Percentiles rank a stretch among this genome's conserved stretches.
Conservation (phyloP, 495 filamentous ascomycete genomes). For the Neurospora hispaniola region DNA sequence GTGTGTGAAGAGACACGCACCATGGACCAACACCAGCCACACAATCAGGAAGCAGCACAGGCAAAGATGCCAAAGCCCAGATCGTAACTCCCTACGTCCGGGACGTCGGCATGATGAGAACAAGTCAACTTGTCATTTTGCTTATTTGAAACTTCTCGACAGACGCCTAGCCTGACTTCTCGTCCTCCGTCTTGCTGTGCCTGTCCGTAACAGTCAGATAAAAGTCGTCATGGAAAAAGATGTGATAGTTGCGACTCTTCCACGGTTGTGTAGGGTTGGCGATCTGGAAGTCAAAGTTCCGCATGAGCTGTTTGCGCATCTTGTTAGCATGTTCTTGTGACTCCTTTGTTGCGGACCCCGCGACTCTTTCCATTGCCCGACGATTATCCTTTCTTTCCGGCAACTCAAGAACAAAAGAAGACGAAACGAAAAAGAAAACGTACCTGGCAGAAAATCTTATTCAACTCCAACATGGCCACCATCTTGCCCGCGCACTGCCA, state of each 20-base stretch:
- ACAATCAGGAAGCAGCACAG: too few relatives aligned
- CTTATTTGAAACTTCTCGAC: neutral
- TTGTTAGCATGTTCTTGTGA: neutral
- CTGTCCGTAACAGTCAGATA: conserved; percentile 18
- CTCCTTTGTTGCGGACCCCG: neutral
- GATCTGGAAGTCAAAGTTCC: conserved; percentile 44
- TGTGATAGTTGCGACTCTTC: conserved; percentile 10
- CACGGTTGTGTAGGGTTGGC: conserved; percentile 38
- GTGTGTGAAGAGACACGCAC: neutral
- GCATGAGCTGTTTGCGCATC: conserved; percentile 29
- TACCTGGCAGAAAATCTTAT: conserved; percentile 49
- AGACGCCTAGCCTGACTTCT: neutral
- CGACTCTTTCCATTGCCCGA: neutral
- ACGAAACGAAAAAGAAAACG: conserved; percentile 1
- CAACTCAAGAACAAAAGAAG: too few relatives aligned
- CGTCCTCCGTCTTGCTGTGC: neutral
- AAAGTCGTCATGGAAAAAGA: conserved; percentile 22
- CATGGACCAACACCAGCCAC: too few relatives aligned
- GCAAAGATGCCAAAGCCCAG: too few relatives aligned
- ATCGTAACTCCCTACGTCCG: too few relatives aligned
- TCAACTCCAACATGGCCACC: conserved; percentile 38
- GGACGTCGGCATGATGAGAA: too few relatives aligned
- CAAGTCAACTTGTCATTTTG: neutral
- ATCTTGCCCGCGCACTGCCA: conserved; percentile 36
- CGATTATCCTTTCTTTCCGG: neutral